A percentile compares a stretch with the other conserved stretches of the same genome.
phyloP scores from a whole-genome alignment of 345 rosid genomes.

The Pugionium cornutum region DNA sequence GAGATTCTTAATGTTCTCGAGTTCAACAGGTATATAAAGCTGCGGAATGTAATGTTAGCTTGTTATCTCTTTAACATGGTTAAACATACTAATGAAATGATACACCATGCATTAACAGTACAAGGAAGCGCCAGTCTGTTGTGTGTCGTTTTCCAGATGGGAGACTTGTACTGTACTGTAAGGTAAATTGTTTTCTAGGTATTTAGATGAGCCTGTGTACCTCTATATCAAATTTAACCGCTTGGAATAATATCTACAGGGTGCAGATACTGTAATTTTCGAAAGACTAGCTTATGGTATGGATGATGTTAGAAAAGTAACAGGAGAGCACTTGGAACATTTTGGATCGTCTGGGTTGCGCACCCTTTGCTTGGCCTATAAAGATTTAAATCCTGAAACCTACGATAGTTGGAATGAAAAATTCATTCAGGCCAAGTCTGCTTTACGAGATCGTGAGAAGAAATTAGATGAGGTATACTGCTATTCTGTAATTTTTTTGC shows the following conservation, averaged over 20 bases:
- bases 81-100: slow-evolving; percentile 9
- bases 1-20: slow-evolving; percentile 96
- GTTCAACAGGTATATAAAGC: slow-evolving; percentile 71
- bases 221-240: slow-evolving; percentile 36
- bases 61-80: slow-evolving; percentile 14
- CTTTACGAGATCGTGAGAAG: slow-evolving; percentile 90
- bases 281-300: slow-evolving; percentile 78
- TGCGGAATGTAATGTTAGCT: neutral
- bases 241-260: slow-evolving; percentile 54
- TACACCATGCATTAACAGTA: slow-evolving; percentile 50
- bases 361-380: slow-evolving; percentile 94
- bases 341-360: slow-evolving; percentile 96
- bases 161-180: slow-evolving; percentile 92
- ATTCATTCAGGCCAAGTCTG: slow-evolving; percentile 93
- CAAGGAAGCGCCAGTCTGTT: slow-evolving; percentile 98
- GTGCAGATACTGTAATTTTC: slow-evolving; percentile 92
- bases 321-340: slow-evolving; percentile 79
- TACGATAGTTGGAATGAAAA: slow-evolving; percentile 98
- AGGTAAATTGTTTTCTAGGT: slow-evolving; percentile 54
- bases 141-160: slow-evolving; percentile 93
- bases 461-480: slow-evolving; percentile 86
- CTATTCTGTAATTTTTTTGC: neutral
- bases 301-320: slow-evolving; percentile 67
- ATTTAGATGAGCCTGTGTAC: slow-evolving; percentile 9
- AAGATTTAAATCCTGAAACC: slow-evolving; percentile 64